A percentile compares a stretch with the other conserved stretches of the same genome.
Evolutionary conservation across 306 rosid species (phyloP).

Genomic region (Vigna radiata): DNA sequence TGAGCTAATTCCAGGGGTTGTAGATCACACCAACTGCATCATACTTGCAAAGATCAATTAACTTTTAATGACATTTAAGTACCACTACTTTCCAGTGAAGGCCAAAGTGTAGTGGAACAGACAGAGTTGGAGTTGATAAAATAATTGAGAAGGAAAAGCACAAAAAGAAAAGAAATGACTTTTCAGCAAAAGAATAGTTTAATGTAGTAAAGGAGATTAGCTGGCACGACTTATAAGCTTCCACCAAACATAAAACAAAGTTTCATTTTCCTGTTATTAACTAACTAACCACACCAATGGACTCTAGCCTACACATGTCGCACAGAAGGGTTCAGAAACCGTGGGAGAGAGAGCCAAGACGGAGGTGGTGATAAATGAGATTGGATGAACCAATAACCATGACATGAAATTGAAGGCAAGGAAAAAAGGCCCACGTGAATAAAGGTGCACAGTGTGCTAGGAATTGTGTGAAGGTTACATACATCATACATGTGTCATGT

Average conservation of each 20-base stretch:
- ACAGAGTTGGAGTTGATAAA: constrained; percentile 9
- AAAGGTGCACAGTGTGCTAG: constrained; percentile 13
- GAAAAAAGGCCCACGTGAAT: constrained; percentile 50
- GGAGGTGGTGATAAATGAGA: constrained; percentile 19
- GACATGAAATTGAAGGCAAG: constrained; percentile 16
- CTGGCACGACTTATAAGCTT: constrained; percentile 39
- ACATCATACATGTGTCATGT: constrained; percentile 11
- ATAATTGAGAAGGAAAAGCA: constrained; percentile 33
- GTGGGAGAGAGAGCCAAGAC: constrained; percentile 16
- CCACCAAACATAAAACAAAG: constrained; percentile 25
- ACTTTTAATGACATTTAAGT: constrained; percentile 41
- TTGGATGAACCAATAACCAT: constrained; percentile 29
- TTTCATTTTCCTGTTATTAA: constrained; percentile 9
- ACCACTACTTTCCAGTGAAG: constrained; percentile 20
- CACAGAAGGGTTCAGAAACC: neutral
- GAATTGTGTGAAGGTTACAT: neutral
- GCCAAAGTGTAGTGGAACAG: constrained; percentile 36
- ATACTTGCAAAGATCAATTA: constrained; percentile 37
- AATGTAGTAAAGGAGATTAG: constrained; percentile 37
- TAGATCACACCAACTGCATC: constrained; percentile 36
- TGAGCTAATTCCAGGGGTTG: constrained; percentile 17
- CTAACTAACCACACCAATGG: constrained; percentile 13
- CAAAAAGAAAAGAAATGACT: constrained; percentile 18
- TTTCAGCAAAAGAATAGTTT: constrained; percentile 5
- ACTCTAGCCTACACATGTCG: constrained; percentile 7